Evolutionary conservation across 805 yeast genomes (phyloP), one percentile per base, ranked within the genome.

Genomic region (Pichia membranifaciens): DNA sequence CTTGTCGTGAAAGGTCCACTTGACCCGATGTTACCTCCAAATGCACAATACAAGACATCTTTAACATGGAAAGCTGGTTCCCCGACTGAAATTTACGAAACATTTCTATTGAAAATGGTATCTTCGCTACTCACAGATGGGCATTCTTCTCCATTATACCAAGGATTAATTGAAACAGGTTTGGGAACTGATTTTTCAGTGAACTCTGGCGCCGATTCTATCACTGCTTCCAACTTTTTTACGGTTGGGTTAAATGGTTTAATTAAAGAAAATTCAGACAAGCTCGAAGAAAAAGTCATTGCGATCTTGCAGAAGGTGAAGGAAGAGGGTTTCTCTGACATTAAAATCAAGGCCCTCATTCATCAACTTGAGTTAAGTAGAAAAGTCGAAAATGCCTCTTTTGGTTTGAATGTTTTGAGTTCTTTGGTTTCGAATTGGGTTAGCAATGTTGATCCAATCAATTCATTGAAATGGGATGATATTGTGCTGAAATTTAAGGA

Each of bases 121-220:
- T 78, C 86, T 18, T 76, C 82, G 21, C 68, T 93, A 44, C 69
- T 93, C 31, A 77, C 83, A 54, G 96, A 87, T 60, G 98, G 98
- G 2, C 98, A 91, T 59, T 84, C 93, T 12, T 84, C 98, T 5
- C 91, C 95, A 6, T 72, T 93, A 47, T 87, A 90, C 64, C 87
- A 89, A 64, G 78, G 78, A n/a, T 70, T 93, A 47, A 84, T 93
- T 47, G 99, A 93, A 62, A 67, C 84, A 1, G 93, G 91, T 1
- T 60, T 82, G 31, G 98, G 93, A 37, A 78, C 86, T 44, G 97
- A 93, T 54, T 93, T 82, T 59, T 71, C 91, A 0, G 85, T 88
- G 5, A 93, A 93, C 60, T 73, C 95, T 0, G 99, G 99, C 1
- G 70, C 87, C 46, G 97, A 91, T 50, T 75, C 85, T 2, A 80